Conservation (phyloP, 805 yeast genomes). For the Blastobotrys terrestris region DNA sequence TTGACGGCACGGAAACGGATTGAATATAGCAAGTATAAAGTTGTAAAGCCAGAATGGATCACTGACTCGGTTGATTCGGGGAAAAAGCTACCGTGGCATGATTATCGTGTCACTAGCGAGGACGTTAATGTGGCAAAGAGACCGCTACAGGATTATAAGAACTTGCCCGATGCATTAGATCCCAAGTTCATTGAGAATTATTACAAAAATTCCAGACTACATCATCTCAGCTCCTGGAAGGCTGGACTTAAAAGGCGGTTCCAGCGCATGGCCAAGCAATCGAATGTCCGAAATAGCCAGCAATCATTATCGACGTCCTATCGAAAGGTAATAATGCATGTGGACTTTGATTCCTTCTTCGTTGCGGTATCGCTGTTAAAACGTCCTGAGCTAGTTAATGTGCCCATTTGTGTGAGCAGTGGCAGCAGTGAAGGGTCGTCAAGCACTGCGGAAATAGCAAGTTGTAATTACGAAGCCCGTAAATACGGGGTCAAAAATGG, state of each 20-base stretch:
- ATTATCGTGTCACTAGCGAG: constrained; percentile 44
- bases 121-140: constrained; percentile 5
- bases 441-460: constrained; percentile 69
- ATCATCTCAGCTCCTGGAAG: constrained; percentile 86
- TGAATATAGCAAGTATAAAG: constrained; percentile 62
- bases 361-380: constrained; percentile 72
- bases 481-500: constrained; percentile 76
- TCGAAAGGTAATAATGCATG: constrained; percentile 52
- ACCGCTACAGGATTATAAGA: neutral
- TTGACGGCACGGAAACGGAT: constrained; percentile 69
- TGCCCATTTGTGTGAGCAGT: constrained; percentile 59
- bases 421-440: constrained; percentile 29
- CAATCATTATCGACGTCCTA: constrained; percentile 7
- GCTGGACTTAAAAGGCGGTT: constrained; percentile 61
- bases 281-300: constrained; percentile 8
- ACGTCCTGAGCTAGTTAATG: constrained; percentile 48
- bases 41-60: constrained; percentile 81
- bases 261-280: constrained; percentile 30
- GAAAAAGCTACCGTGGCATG: constrained; percentile 60
- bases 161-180: constrained; percentile 47
- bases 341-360: constrained; percentile 93
- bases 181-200: constrained; percentile 69
- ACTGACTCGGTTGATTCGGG: constrained; percentile 50
- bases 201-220: constrained; percentile 77
- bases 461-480: constrained; percentile 87